Evolutionary conservation across 2,329 filamentous ascomycete genomes (phyloP).

Genomic region (Phialophora expanda): DNA sequence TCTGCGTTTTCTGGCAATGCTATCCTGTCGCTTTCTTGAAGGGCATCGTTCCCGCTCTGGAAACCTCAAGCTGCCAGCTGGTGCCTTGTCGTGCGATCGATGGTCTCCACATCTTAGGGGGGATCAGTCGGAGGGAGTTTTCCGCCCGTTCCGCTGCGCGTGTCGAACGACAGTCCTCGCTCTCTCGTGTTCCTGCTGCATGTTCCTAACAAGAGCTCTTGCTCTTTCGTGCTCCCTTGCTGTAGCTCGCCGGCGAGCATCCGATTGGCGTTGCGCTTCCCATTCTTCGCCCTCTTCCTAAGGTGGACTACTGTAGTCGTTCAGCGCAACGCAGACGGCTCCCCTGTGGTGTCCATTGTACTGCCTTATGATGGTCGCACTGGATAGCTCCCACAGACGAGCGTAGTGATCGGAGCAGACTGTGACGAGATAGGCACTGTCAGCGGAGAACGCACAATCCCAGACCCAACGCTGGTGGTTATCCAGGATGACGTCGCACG

Average conservation of each 20-base stretch:
- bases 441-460: conserved; percentile 94
- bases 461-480: conserved; percentile 96
- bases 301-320: conserved; percentile 67
- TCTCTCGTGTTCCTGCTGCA: conserved; percentile 1
- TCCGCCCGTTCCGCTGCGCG: background rate
- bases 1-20: background rate
- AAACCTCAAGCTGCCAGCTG: background rate
- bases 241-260: background rate
- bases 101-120: background rate
- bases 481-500: conserved; percentile 82
- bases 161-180: background rate
- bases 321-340: conserved; percentile 88
- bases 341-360: conserved; percentile 94
- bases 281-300: conserved; percentile 25
- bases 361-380: conserved; percentile 87
- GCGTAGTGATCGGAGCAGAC: conserved; percentile 94
- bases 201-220: background rate
- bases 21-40: background rate
- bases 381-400: conserved; percentile 83
- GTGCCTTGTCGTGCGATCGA: background rate
- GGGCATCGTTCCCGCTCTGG: background rate
- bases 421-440: conserved; percentile 90
- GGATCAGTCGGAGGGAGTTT: background rate
- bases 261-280: background rate
- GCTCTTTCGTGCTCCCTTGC: background rate